These are phyloP conservation scores for Adansonia madagascariensis DNA, from an alignment of 441 rosid species.

Conservation along the genomic window DNA sequence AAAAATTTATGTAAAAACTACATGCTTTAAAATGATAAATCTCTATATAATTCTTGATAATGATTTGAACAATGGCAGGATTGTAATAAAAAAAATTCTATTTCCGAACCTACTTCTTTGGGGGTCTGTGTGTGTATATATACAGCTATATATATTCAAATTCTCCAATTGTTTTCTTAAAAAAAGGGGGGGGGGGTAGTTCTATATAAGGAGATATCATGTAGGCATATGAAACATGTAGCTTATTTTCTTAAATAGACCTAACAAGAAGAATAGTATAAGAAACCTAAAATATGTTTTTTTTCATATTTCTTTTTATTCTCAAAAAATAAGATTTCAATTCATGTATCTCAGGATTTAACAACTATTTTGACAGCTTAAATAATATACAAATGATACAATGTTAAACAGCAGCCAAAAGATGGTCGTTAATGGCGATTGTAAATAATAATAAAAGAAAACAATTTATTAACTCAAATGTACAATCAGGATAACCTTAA, in stretches of 20 bases:
- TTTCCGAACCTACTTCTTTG: too few relatives aligned
- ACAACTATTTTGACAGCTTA: not conserved
- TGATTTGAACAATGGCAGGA: too few relatives aligned
- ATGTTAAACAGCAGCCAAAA: not conserved
- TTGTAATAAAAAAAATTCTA: too few relatives aligned
- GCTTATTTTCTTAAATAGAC: too few relatives aligned
- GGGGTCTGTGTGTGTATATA: too few relatives aligned
- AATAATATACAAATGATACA: not conserved
- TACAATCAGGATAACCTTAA: constrained; percentile 37
- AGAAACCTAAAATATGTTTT: not conserved
- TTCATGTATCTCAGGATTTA: not conserved
- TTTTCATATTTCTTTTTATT: not conserved
- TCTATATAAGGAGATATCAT: too few relatives aligned
- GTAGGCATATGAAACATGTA: too few relatives aligned
- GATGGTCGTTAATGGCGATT: not conserved
- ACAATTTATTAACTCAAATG: constrained; percentile 28
- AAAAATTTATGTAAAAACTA: not conserved
- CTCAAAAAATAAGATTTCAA: not conserved
- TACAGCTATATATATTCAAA: too few relatives aligned
- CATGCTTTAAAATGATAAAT: not conserved
- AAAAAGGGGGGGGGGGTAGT: too few relatives aligned
- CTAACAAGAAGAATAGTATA: too few relatives aligned
- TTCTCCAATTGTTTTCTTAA: too few relatives aligned
- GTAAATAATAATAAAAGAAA: not conserved
- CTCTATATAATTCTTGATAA: not conserved